Evolutionary conservation across 2,329 filamentous ascomycete species (phyloP).

Genomic region (Claviceps cyperi): DNA sequence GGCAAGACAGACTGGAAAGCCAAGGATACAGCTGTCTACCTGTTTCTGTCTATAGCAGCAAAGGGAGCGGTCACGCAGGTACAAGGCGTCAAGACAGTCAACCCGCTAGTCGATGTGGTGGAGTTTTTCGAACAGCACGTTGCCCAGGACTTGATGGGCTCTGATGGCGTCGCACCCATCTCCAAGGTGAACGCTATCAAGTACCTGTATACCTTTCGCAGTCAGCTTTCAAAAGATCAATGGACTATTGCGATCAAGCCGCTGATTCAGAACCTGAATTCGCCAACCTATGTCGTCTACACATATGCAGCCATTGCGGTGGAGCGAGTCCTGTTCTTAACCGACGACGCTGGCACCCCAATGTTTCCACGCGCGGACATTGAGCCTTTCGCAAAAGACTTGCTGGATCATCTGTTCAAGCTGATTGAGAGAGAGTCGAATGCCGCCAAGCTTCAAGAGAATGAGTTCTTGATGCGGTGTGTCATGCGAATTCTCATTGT

Average conservation of each 20-base stretch:
- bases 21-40: slow-evolving; percentile 95
- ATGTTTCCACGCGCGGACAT: slow-evolving; percentile 72
- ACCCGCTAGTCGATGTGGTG: slow-evolving; percentile 74
- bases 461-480: slow-evolving; percentile 96
- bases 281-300: slow-evolving; percentile 89
- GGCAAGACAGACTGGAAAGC: slow-evolving; percentile 81
- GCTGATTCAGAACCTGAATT: slow-evolving; percentile 80
- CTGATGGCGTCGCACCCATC: slow-evolving; percentile 59
- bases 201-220: slow-evolving; percentile 92
- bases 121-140: slow-evolving; percentile 93
- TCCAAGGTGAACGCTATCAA: slow-evolving; percentile 97
- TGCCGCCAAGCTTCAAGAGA: slow-evolving; percentile 91
- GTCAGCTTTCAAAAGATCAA: slow-evolving; percentile 79
- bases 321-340: slow-evolving; percentile 80
- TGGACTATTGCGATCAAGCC: slow-evolving; percentile 84
- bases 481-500: slow-evolving; percentile 96
- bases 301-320: slow-evolving; percentile 94
- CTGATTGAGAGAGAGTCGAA: slow-evolving; percentile 75
- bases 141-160: slow-evolving; percentile 70
- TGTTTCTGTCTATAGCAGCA: slow-evolving; percentile 86
- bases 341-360: slow-evolving; percentile 58
- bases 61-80: slow-evolving; percentile 78
- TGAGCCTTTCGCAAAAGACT: slow-evolving; percentile 66
- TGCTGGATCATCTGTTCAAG: slow-evolving; percentile 79
- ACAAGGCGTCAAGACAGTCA: slow-evolving; percentile 83